Base-by-base conservation (phyloP, 23 red algal genomes). In the Chondrus crispus region DNA sequence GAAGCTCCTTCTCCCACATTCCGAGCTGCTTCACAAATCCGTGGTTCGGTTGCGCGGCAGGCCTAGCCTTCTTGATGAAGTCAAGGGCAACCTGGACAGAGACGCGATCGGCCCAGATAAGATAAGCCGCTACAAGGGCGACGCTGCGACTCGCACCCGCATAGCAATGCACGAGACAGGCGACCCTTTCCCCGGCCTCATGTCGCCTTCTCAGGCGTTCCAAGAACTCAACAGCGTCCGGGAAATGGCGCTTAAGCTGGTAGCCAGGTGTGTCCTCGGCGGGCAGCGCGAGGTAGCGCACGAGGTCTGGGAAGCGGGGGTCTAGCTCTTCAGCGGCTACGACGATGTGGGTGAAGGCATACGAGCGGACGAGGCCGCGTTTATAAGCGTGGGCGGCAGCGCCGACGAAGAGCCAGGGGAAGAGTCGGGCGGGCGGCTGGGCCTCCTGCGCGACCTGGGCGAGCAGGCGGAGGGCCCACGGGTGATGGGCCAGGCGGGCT, bases 131-230 rank as follows among this genome's bases (percentile, higher is more conserved):
- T 39, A 77, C 71, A 44, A 77, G 38, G 43, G 71, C 71, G 19
- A 77, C 71, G 43, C 71, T 77, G 24, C 71, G 71, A 77, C 71
- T 77, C 28, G 71, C 71, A 77, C 71, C 71, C 9, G 71, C 71
- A 24, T 35, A 48, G 44, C 71, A 77, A 77, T 77, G 71, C 32
- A 77, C 26, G 26, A 66, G 35, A 66, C 26, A 22, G 26, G 26
- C 35, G 9, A 0, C 71, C 32, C 38, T 24, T 20, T 24, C 9
- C 37, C 71, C 71, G n/a, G 26, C n/a, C 44, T 77, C 38, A 24
- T 26, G 29, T 6, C 71, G 11, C 18, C 60, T 32, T 32, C 60
- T 8, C 9, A 48, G 29, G 22, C 71, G n/a, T 22, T 77, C 71
- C 71, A 77, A 77, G 20, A 77, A 77, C 19, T 13, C 6, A 8